phyloP scores from a whole-genome alignment of 2,329 filamentous ascomycete species.

The Claviceps monticola region DNA sequence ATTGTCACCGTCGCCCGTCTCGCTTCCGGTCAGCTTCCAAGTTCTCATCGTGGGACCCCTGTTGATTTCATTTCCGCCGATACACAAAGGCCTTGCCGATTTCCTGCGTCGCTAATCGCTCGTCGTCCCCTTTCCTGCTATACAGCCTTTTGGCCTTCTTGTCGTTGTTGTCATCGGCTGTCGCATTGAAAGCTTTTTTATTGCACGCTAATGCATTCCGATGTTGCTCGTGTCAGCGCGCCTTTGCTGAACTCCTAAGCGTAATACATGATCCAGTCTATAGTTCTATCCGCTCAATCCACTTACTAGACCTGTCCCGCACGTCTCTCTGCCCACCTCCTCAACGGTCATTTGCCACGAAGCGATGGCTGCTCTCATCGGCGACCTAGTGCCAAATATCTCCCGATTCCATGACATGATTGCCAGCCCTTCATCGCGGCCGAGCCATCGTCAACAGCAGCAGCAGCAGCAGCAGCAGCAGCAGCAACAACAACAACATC shows the following conservation, averaged over 20 bases:
- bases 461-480: not conserved
- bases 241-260: not conserved
- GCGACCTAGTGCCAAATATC: slow-evolving; percentile 62
- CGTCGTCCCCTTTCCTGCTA: not conserved
- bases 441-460: slow-evolving; percentile 28
- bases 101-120: not conserved
- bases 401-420: slow-evolving; percentile 61
- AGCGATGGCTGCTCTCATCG: slow-evolving; percentile 51
- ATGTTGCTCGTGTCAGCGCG: slow-evolving; percentile 1
- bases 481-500: not conserved
- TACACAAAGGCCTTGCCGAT: not conserved
- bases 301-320: not conserved
- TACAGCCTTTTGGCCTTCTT: not conserved
- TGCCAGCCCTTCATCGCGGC: slow-evolving; percentile 30
- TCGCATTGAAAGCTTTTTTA: not conserved
- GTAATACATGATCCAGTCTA: not conserved
- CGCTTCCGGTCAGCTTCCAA: too few species aligned
- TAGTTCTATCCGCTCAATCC: not conserved
- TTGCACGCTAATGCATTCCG: not conserved
- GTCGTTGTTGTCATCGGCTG: not conserved
- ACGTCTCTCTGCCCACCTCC: not conserved
- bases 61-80: too few species aligned
- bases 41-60: too few species aligned
- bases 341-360: slow-evolving; percentile 12
- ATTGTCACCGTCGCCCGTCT: not conserved